phyloP scores from a whole-genome alignment of 2,329 filamentous ascomycete species.

The Lecanosticta acicola region DNA sequence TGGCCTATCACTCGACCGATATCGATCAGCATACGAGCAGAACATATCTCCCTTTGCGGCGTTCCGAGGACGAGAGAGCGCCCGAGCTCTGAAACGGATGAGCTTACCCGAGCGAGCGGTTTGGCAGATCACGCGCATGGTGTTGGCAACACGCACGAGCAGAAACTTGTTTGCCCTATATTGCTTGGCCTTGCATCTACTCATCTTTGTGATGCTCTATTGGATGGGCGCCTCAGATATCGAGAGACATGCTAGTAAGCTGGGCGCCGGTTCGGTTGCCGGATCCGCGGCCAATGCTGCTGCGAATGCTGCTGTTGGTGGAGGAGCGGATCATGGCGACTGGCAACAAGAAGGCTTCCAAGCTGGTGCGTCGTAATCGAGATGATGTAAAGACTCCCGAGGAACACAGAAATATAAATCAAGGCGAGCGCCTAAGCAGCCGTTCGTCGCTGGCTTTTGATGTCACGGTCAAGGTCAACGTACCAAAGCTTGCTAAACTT shows the following conservation, averaged over 20 bases:
- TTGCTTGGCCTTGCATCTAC: slow-evolving; percentile 77
- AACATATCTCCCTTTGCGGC: slow-evolving; percentile 94
- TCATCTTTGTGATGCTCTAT: slow-evolving; percentile 83
- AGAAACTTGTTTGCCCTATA: slow-evolving; percentile 92
- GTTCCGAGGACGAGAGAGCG: slow-evolving; percentile 88
- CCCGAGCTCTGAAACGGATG: slow-evolving; percentile 88
- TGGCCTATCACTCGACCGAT: slow-evolving; percentile 70
- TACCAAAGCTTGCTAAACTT: neutral
- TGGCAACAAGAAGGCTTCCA: slow-evolving; percentile 10
- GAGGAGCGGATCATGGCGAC: slow-evolving; percentile 10
- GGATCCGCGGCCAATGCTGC: slow-evolving; percentile 26
- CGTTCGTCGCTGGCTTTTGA: too few species aligned
- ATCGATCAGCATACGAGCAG: slow-evolving; percentile 87
- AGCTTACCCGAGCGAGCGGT: slow-evolving; percentile 83
- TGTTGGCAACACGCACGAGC: slow-evolving; percentile 82
- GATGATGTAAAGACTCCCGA: neutral
- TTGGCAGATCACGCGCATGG: slow-evolving; percentile 84
- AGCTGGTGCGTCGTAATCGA: neutral
- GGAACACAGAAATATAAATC: too few species aligned
- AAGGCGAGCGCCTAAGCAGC: too few species aligned
- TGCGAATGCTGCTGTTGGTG: slow-evolving; percentile 28
- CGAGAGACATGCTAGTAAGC: slow-evolving; percentile 55
- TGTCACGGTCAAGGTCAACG: too few species aligned
- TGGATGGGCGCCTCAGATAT: slow-evolving; percentile 68
- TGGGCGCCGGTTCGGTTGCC: slow-evolving; percentile 41